phyloP scores from a whole-genome alignment of 768 basidiomycete species.

The Lentinula raphanica region DNA sequence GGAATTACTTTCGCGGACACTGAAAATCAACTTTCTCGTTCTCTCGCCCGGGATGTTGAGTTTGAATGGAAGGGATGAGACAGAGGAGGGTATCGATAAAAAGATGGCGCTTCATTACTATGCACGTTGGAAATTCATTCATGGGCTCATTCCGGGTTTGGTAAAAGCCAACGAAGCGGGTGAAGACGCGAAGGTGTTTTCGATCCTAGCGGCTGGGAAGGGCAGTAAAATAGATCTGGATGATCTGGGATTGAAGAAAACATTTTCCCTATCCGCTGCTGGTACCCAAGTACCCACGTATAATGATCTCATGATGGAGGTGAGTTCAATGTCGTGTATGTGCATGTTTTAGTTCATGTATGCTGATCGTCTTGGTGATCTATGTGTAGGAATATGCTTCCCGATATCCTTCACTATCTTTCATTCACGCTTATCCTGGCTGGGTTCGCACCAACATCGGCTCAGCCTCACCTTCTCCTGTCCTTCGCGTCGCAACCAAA shows the following conservation, averaged over 20 bases:
- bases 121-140: constrained; percentile 32
- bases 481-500: neutral
- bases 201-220: constrained; percentile 26
- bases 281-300: constrained; percentile 21
- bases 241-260: constrained; percentile 32
- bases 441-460: neutral
- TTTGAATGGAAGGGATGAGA: constrained; percentile 27
- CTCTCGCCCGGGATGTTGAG: constrained; percentile 27
- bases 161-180: constrained; percentile 25
- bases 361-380: too few species aligned
- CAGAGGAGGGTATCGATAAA: constrained; percentile 32
- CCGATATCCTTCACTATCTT: neutral
- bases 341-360: too few species aligned
- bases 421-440: constrained; percentile 4
- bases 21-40: constrained; percentile 33
- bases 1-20: constrained; percentile 17
- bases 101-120: constrained; percentile 35
- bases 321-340: constrained; percentile 7
- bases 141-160: constrained; percentile 30
- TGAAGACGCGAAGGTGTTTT: constrained; percentile 33
- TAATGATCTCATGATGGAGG: constrained; percentile 33
- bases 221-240: constrained; percentile 26
- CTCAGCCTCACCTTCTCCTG: neutral
- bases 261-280: constrained; percentile 20
- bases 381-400: neutral